Percentiles rank a stretch among this genome's conserved stretches.
These are phyloP conservation scores for Monosporozyma servazzii DNA, from an alignment of 805 yeast genomes.

Conservation along the genomic window DNA sequence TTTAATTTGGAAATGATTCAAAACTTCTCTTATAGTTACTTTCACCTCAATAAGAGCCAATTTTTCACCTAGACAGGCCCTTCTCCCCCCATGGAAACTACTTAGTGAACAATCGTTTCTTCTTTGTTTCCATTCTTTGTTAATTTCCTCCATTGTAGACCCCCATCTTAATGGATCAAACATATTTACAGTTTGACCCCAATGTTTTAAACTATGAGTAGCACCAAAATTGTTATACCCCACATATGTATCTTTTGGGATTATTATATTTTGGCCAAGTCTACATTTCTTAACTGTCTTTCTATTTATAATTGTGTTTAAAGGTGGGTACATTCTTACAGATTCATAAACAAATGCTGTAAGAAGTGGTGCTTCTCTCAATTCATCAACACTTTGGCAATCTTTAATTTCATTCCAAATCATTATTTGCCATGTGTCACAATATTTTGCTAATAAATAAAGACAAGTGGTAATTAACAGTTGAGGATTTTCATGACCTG, in stretches of 20 bases:
- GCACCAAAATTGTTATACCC: conserved; percentile 49
- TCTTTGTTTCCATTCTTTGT: conserved; percentile 33
- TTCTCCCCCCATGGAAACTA: conserved; percentile 49
- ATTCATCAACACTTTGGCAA: conserved; percentile 24
- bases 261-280: conserved; percentile 35
- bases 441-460: conserved; percentile 38
- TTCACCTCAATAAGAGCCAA: conserved; percentile 42
- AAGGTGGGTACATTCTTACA: conserved; percentile 44
- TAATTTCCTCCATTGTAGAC: conserved; percentile 28
- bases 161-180: conserved; percentile 52
- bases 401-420: conserved; percentile 39
- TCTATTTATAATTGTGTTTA: conserved; percentile 48
- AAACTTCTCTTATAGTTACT: conserved; percentile 31
- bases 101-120: conserved; percentile 40
- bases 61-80: conserved; percentile 55
- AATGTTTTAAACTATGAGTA: conserved; percentile 35
- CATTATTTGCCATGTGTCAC: conserved; percentile 34
- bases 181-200: conserved; percentile 38
- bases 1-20: conserved; percentile 31
- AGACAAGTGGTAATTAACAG: conserved; percentile 39
- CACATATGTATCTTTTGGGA: conserved; percentile 44
- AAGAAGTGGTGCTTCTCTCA: conserved; percentile 49
- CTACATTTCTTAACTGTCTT: conserved; percentile 31
- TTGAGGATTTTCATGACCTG: conserved; percentile 60
- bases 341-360: conserved; percentile 57